Evolutionary conservation across 495 filamentous ascomycete species (phyloP).

Genomic region (Sordaria brevicollis): DNA sequence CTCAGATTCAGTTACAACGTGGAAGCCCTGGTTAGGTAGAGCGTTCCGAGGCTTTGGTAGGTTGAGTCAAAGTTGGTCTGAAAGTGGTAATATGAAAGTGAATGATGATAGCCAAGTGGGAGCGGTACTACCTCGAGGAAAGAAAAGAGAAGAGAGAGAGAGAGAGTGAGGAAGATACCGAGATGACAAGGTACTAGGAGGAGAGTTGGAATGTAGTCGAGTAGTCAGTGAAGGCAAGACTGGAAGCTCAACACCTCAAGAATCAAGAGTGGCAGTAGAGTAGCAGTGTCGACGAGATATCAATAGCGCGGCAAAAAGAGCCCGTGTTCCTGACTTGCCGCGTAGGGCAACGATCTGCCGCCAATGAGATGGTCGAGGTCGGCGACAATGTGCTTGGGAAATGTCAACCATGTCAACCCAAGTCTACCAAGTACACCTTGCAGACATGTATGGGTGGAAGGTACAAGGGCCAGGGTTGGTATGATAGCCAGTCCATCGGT

Average conservation of each 20-base stretch:
- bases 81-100: background rate
- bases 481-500: background rate
- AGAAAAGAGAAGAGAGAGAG: background rate
- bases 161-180: background rate
- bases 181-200: conserved; percentile 2
- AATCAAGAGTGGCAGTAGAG: background rate
- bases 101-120: background rate
- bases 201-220: conserved; percentile 1
- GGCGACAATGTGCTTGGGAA: background rate
- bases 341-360: background rate
- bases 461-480: background rate
- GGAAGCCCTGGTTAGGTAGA: conserved; percentile 1
- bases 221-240: conserved; percentile 2
- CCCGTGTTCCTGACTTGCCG: conserved; percentile 1
- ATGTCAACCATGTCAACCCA: conserved; percentile 1
- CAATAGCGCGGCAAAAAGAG: conserved; percentile 6
- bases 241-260: conserved; percentile 1
- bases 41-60: conserved; percentile 6
- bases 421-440: conserved; percentile 3
- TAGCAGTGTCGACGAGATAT: conserved; percentile 8
- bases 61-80: conserved; percentile 5
- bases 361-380: background rate
- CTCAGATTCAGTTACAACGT: conserved; percentile 8
- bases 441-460: conserved; percentile 1
- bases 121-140: background rate